Evolutionary conservation across 345 rosid genomes (phyloP), one percentile per base, ranked within the genome.

Genomic region (Salix dunnii): DNA sequence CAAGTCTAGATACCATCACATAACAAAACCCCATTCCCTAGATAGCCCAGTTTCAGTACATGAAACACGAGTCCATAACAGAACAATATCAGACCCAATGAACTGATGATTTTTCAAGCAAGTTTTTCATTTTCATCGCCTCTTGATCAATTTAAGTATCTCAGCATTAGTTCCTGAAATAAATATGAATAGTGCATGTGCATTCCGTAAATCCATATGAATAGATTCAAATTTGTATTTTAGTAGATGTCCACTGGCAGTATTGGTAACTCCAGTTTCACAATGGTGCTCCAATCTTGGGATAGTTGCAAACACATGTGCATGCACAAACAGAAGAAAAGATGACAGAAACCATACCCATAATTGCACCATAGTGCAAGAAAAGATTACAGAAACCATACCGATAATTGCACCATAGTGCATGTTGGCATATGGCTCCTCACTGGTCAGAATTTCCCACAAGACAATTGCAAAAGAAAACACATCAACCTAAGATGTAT

Each of bases 381-480:
- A 69, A 48, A 11, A 33, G 63, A 30, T 66, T 25, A 62, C 40
- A 78, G 10, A 20, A 71, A 67, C 68, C 78, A n/a, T 68, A 90
- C 97, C 97, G 89, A 92, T 92, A 72, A 92, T 92, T 71, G 94
- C 92, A 36, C 97, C 97, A 72, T 92, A 88, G 81, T 89, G 93
- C 97, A 90, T 92, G 74, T 88, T 89, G 65, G 93, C 92, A 76
- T 92, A 92, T 46, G 97, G 97, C 85, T 92, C 97, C 77, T 90
- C 97, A 30, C 94, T 92, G 8, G 97, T 92, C 70, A 92, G 89
- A 87, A 92, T 90, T 88, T 92, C 97, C 97, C 97, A 92, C 61
- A 92, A 75, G 79, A 92, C 93, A 72, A 92, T 89, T 63, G 92
- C 94, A 17, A 92, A 92, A 49, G 97, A 90, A 84, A 92, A 92